Conservation (phyloP, 1,284 basidiomycete genomes). For the Ustilago crameri region DNA sequence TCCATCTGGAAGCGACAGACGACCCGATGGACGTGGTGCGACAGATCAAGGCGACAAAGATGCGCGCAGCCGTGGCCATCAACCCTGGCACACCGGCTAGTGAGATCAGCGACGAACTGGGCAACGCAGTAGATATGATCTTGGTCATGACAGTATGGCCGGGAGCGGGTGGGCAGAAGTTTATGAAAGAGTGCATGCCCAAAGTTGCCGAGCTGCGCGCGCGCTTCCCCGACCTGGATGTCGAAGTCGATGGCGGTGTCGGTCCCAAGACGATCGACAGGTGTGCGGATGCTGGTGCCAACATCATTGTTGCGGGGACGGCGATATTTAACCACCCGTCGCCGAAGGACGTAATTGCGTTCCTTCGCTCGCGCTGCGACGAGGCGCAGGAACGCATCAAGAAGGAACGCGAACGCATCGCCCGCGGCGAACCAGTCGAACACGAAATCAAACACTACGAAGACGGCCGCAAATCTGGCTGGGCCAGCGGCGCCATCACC, state of each 20-base stretch:
- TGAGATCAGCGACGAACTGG: conserved; percentile 66
- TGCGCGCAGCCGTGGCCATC: conserved; percentile 66
- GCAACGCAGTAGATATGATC: conserved; percentile 65
- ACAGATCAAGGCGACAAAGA: conserved; percentile 64
- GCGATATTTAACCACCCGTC: conserved; percentile 87
- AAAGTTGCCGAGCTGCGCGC: conserved; percentile 89
- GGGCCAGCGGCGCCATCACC: conserved; percentile 40
- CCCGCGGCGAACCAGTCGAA: conserved; percentile 50
- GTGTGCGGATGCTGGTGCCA: conserved; percentile 86
- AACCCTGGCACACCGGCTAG: conserved; percentile 66
- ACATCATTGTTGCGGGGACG: conserved; percentile 97
- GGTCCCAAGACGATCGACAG: conserved; percentile 87
- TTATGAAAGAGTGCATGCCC: conserved; percentile 89
- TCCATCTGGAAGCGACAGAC: conserved; percentile 86
- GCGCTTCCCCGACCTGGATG: conserved; percentile 86
- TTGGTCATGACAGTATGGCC: conserved; percentile 69
- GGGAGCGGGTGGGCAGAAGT: conserved; percentile 87
- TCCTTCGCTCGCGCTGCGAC: conserved; percentile 58
- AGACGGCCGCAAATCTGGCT: conserved; percentile 39
- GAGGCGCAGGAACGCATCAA: conserved; percentile 65
- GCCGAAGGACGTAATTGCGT: conserved; percentile 73
- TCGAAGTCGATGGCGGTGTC: conserved; percentile 97
- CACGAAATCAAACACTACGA: conserved; percentile 53
- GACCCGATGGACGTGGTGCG: conserved; percentile 65
- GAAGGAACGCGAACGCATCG: conserved; percentile 58